Evolutionary conservation across 2,329 filamentous ascomycete species (phyloP).

Genomic region (Colletotrichum sp.): DNA sequence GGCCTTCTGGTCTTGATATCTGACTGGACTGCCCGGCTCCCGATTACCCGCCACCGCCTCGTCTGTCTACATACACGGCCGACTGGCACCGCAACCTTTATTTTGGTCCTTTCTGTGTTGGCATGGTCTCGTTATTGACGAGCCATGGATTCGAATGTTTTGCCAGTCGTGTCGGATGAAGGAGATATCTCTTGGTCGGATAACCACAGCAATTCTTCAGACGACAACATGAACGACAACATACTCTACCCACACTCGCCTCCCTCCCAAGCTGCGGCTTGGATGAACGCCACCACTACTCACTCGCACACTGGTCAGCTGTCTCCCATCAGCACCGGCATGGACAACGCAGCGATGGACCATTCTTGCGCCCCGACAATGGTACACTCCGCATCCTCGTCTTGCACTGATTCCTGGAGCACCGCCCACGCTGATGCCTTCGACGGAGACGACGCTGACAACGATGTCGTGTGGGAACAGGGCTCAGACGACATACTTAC

Average conservation of each 20-base stretch:
- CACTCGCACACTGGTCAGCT: slow-evolving; percentile 51
- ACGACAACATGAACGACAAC: slow-evolving; percentile 39
- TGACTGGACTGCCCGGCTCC: slow-evolving; percentile 4
- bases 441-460: slow-evolving; percentile 40
- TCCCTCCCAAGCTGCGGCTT: slow-evolving; percentile 36
- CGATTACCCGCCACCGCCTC: not conserved
- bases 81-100: not conserved
- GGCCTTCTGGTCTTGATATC: not conserved
- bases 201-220: slow-evolving; percentile 48
- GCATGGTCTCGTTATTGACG: slow-evolving; percentile 48
- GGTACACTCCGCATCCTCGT: slow-evolving; percentile 51
- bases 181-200: slow-evolving; percentile 51
- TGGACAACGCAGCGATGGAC: slow-evolving; percentile 44
- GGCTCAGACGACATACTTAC: slow-evolving; percentile 48
- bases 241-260: slow-evolving; percentile 35
- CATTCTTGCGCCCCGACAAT: slow-evolving; percentile 46
- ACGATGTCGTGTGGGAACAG: slow-evolving; percentile 53
- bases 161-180: slow-evolving; percentile 45
- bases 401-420: slow-evolving; percentile 50
- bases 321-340: slow-evolving; percentile 57
- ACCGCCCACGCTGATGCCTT: slow-evolving; percentile 38
- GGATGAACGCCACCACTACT: slow-evolving; percentile 28
- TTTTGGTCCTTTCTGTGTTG: slow-evolving; percentile 25
- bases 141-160: slow-evolving; percentile 50
- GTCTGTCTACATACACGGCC: not conserved